These are phyloP conservation scores for Trametes sanguinea DNA, from an alignment of 768 basidiomycete species.

Conservation along the genomic window DNA sequence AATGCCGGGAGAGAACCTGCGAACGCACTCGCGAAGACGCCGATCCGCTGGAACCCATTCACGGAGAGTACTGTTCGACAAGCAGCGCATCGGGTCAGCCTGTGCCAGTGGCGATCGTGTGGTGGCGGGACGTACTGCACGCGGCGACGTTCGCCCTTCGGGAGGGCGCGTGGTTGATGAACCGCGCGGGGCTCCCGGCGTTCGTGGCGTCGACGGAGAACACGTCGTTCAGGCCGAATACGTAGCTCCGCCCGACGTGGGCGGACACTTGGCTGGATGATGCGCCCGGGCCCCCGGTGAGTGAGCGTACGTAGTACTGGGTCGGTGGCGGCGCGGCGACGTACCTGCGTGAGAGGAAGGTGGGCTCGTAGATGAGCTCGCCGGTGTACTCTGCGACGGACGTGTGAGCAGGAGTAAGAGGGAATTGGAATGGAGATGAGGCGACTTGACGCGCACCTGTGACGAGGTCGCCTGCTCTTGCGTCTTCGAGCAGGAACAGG, in stretches of 20 bases:
- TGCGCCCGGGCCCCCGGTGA: not conserved
- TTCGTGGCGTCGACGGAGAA: slow-evolving; percentile 55
- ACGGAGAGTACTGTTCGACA: slow-evolving; percentile 50
- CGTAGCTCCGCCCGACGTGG: slow-evolving; percentile 60
- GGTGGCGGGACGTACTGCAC: slow-evolving; percentile 36
- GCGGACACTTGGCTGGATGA: slow-evolving; percentile 40
- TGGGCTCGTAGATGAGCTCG: slow-evolving; percentile 55
- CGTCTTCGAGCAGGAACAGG: slow-evolving; percentile 50
- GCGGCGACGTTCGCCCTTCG: slow-evolving; percentile 48
- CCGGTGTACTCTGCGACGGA: slow-evolving; percentile 61
- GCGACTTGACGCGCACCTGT: slow-evolving; percentile 22
- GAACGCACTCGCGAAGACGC: slow-evolving; percentile 56
- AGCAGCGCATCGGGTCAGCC: no score
- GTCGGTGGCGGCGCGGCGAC: slow-evolving; percentile 24
- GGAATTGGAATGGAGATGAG: not conserved
- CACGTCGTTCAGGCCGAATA: slow-evolving; percentile 53
- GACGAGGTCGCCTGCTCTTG: slow-evolving; percentile 41
- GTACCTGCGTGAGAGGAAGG: slow-evolving; percentile 53
- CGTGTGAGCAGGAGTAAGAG: not conserved
- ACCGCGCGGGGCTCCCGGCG: slow-evolving; percentile 65
- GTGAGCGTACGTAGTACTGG: not conserved
- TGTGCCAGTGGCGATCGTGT: not conserved
- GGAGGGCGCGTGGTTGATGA: slow-evolving; percentile 58
- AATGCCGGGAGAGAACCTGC: not conserved
- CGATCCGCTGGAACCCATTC: slow-evolving; percentile 69